Evolutionary conservation across 2,329 filamentous ascomycete genomes (phyloP).

Genomic region (Aspergillus aculeatinus): DNA sequence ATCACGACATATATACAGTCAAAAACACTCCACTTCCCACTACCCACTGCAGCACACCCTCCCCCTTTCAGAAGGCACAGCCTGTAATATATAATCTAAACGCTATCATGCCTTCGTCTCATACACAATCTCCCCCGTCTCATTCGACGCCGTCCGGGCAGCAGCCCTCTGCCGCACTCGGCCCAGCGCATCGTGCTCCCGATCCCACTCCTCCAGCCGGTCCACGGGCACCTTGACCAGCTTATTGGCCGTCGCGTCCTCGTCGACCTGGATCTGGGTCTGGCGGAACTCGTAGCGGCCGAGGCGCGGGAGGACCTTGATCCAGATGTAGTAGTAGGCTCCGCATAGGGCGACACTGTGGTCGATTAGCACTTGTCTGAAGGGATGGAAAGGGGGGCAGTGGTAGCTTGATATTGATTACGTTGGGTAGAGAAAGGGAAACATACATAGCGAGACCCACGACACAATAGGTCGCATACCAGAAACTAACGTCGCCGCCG

Average conservation of each 20-base stretch:
- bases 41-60: too few relatives aligned
- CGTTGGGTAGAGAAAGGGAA: neutral
- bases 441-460: constrained; percentile 65
- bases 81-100: too few relatives aligned
- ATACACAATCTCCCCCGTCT: neutral
- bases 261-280: constrained; percentile 53
- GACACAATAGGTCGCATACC: constrained; percentile 69
- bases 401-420: too few relatives aligned
- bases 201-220: constrained; percentile 59
- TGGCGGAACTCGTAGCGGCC: constrained; percentile 57
- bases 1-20: too few relatives aligned
- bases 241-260: constrained; percentile 49
- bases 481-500: constrained; percentile 68
- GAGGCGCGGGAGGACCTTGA: constrained; percentile 55
- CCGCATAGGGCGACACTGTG: constrained; percentile 53
- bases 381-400: too few relatives aligned
- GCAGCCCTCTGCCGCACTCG: constrained; percentile 15
- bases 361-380: neutral
- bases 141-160: neutral
- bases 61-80: too few relatives aligned
- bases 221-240: constrained; percentile 55
- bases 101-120: constrained; percentile 12
- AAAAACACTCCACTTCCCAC: too few relatives aligned
- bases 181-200: constrained; percentile 53
- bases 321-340: constrained; percentile 61